These are phyloP conservation scores for Hanseniaspora mollemarum DNA, from an alignment of 805 yeast genomes.

Conservation along the genomic window DNA sequence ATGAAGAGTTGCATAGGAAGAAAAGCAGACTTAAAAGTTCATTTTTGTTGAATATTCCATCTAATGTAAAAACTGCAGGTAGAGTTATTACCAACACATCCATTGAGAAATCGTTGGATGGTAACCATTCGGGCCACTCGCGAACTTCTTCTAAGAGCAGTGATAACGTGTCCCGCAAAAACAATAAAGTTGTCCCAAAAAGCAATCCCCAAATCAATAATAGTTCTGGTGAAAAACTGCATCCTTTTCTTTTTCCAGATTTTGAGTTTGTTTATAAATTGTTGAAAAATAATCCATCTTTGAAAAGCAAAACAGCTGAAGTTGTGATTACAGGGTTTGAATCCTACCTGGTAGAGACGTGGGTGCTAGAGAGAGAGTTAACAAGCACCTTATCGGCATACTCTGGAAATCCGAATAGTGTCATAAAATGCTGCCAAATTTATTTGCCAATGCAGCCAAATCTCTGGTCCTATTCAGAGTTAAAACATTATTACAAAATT, in stretches of 20 bases:
- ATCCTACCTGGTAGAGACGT: conserved; percentile 84
- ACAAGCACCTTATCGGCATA: conserved; percentile 65
- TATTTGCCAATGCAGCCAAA: conserved; percentile 33
- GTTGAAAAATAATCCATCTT: background rate
- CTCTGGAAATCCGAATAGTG: conserved; percentile 71
- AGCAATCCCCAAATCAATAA: no score
- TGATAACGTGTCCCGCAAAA: background rate
- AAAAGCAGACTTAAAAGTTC: background rate
- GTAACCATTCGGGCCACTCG: background rate
- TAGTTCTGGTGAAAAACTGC: background rate
- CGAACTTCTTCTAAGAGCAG: background rate
- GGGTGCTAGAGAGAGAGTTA: conserved; percentile 65
- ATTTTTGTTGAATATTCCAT: background rate
- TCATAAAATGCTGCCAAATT: conserved; percentile 49
- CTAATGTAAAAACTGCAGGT: background rate
- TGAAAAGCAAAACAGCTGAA: conserved; percentile 1
- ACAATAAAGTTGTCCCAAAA: no score
- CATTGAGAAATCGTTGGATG: background rate
- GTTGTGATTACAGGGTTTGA: conserved; percentile 51
- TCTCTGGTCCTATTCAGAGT: conserved; percentile 30
- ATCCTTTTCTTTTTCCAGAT: conserved; percentile 16
- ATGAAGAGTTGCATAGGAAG: background rate
- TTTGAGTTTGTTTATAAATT: conserved; percentile 10
- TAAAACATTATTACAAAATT: conserved; percentile 54
- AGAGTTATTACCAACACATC: background rate